Base-by-base conservation (phyloP, 140 eudicot species). In the Ambrosia hybrid region DNA sequence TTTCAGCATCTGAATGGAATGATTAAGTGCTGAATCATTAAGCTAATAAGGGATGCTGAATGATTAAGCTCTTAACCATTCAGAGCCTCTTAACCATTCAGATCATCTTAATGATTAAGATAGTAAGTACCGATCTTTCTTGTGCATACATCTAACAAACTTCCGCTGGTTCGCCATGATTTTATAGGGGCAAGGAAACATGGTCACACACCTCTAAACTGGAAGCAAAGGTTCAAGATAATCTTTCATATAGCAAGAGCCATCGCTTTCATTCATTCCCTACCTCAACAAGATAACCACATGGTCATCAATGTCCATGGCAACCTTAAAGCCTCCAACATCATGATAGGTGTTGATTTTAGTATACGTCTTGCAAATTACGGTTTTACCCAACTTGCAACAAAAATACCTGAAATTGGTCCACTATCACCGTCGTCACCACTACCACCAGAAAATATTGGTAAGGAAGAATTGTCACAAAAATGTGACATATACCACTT, bases 121-220 rank as follows among this genome's bases (percentile, higher is more conserved):
- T n/a, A n/a, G n/a, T n/a, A n/a, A n/a, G n/a, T n/a, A n/a, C n/a
- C n/a, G n/a, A n/a, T n/a, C n/a, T n/a, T n/a, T n/a, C 14, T 71
- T 45, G 68, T 58, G 33, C 10, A 6, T 4, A 56, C 15, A 1
- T 71, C 43, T 57, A 39, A 71, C 55, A 6, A 37, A 38, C 11
- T 34, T 51, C 45, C 62, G 6, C 1, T 41, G 3, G 26, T 41
- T 15, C 34, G 51, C 17, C 37, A 69, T 71, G 21, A 57, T 72
- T 9, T 30, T 65, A 30, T 36, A 85, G 86, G 80, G 37, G 76
- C 84, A 48, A 71, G 77, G 52, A 80, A 72, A 37, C 45, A 71
- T 72, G 89, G 89, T 13, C 89, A 84, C 62, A 84, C 89, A 6
- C 80, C 77, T 21, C 67, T 85, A 17, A 74, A 63, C 1, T 85